Conservation (phyloP, 495 filamentous ascomycete species). For the Pyrenopolyporus hunteri region DNA sequence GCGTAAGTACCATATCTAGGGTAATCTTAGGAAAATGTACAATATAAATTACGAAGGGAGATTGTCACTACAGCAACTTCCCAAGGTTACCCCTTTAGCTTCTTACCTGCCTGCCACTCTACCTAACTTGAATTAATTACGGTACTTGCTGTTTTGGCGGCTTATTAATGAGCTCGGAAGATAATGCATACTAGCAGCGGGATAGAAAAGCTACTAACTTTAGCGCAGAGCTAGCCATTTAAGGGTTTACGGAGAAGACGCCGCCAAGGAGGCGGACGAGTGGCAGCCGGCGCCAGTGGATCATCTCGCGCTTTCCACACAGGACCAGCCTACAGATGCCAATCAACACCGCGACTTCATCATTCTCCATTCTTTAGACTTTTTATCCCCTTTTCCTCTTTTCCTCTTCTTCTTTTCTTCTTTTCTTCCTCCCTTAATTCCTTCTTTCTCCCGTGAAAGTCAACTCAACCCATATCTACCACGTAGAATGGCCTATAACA, state of each 20-base stretch:
- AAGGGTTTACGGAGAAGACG: not conserved
- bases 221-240: conserved; percentile 7
- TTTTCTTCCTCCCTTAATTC: too few relatives aligned
- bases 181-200: not conserved
- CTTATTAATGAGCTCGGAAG: too few relatives aligned
- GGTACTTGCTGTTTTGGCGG: conserved; percentile 11
- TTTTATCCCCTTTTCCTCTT: not conserved
- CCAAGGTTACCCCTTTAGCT: not conserved
- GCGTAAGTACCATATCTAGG: too few relatives aligned
- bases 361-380: too few relatives aligned
- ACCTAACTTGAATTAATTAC: conserved; percentile 6
- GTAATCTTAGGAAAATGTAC: not conserved
- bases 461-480: too few relatives aligned
- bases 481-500: too few relatives aligned
- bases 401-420: not conserved
- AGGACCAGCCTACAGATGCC: not conserved
- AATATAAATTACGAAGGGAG: not conserved
- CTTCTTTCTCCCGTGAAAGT: too few relatives aligned
- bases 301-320: conserved; percentile 4
- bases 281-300: conserved; percentile 1
- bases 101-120: not conserved
- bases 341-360: not conserved
- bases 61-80: conserved; percentile 13
- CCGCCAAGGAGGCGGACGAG: not conserved
- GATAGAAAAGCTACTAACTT: conserved; percentile 1